These are phyloP conservation scores for Tritrichomonas foetus DNA, from an alignment of 208 protist genomes.

Conservation along the genomic window DNA sequence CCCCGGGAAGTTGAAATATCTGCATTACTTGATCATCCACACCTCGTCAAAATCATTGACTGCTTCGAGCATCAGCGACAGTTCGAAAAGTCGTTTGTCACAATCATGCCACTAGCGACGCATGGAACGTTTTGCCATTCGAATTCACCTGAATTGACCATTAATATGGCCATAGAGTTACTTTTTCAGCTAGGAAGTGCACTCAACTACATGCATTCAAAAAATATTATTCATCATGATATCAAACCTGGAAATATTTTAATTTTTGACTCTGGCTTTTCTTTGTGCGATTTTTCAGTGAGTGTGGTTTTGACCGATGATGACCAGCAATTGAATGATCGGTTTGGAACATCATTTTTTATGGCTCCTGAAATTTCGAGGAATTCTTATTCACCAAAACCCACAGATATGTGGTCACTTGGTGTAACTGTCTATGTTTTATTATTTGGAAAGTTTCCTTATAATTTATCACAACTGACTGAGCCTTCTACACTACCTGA, in stretches of 20 bases:
- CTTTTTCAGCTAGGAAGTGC: constrained; percentile 3
- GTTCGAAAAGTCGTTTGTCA: background rate
- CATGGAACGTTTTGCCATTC: background rate
- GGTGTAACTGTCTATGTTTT: background rate
- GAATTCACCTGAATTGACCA: background rate
- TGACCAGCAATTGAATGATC: background rate
- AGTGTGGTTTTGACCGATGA: background rate
- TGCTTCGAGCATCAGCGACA: background rate
- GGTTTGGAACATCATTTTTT: constrained; percentile 4
- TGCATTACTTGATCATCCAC: background rate
- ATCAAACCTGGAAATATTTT: constrained; percentile 22
- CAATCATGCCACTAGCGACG: background rate
- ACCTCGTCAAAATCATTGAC: background rate
- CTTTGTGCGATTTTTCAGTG: constrained; percentile 8
- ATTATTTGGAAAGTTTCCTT: background rate
- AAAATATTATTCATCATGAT: background rate
- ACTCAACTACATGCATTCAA: background rate
- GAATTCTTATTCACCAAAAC: background rate
- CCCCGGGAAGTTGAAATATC: constrained; percentile 1
- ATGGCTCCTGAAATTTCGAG: background rate
- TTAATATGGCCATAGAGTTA: background rate
- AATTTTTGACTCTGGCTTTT: background rate
- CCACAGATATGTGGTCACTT: constrained; percentile 9
- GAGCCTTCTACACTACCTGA: background rate
- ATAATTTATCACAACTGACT: background rate